Base-by-base conservation (phyloP, 306 rosid genomes). In the Cucurbita argyrosperma region DNA sequence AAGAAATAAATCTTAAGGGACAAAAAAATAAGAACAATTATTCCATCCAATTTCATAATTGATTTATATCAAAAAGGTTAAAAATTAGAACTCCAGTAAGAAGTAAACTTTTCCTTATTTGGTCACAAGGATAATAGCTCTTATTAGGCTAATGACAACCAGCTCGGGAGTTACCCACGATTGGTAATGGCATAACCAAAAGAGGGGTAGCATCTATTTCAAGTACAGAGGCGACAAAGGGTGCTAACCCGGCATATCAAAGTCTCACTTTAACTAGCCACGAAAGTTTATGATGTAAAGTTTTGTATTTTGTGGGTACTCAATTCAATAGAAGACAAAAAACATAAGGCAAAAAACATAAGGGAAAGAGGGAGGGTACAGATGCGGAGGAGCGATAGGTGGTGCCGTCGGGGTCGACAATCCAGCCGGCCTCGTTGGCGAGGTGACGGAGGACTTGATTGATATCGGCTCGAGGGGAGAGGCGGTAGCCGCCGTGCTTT, bases 401-500 rank as follows among this genome's bases (percentile, higher is more conserved):
- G 78, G 87, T 81, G 66, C 87, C 91, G 72, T 87, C 86, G 3
- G 75, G 84, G 16, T 63, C 64, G 4, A 87, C 66, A 23, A 76
- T 54, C 84, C 85, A 87, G 13, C 89, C 89, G 3, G 89, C 91
- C 52, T 83, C 89, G 3, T 18, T 76, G 68, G 87, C 84, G 35
- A 87, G 87, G 15, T 83, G 66, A 10, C 83, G 83, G 49, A 85
- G 87, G 40, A 87, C 87, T 79, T 83, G 85, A 14, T 87, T 87
- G 50, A 83, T 85, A 78, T 87, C 89, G 2, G 82, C 83, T 21
- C 87, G 77, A 5, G 84, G 76, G 16, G 86, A 73, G 56, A 85
- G 89, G 55, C 40, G 76, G 76, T 87, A 84, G 30, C 86, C 79
- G 3, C 89, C 89, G 21, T 87, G 84, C 65, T 81, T 87, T 43